A percentile compares a stretch with the other conserved stretches of the same genome.
phyloP scores from a whole-genome alignment of 176 grass and related monocot genomes.

The Aegilops bicornis region DNA sequence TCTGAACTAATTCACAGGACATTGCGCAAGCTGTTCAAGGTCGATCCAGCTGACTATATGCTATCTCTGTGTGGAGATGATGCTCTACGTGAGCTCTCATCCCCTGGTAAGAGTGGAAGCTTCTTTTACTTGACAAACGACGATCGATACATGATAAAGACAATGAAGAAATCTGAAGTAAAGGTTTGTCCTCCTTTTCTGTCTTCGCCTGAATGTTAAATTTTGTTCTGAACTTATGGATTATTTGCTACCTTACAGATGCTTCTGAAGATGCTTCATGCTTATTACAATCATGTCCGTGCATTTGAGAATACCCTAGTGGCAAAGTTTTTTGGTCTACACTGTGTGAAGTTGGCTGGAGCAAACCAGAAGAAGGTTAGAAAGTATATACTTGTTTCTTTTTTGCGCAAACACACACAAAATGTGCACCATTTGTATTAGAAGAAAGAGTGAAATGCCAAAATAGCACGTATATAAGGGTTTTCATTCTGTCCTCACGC shows the following conservation, averaged over 20 bases:
- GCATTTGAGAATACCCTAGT: constrained; percentile 77
- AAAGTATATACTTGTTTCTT: constrained; percentile 13
- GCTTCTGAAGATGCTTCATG: constrained; percentile 87
- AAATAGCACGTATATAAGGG: neutral
- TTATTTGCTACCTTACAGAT: constrained; percentile 50
- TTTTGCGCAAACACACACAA: neutral
- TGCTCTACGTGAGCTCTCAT: constrained; percentile 84
- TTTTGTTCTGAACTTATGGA: constrained; percentile 14
- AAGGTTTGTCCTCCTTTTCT: constrained; percentile 48
- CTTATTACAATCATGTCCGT: constrained; percentile 86
- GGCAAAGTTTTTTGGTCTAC: constrained; percentile 88
- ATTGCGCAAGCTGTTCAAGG: constrained; percentile 83
- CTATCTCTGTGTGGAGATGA: constrained; percentile 86
- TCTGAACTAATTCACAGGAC: constrained; percentile 51
- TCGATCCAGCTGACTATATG: constrained; percentile 96
- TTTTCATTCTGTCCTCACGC: neutral
- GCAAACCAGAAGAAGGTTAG: constrained; percentile 80
- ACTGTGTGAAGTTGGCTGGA: constrained; percentile 84
- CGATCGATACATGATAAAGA: constrained; percentile 91
- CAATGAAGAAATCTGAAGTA: constrained; percentile 94
- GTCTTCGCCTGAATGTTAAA: neutral
- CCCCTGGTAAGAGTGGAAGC: constrained; percentile 91
- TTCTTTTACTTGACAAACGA: constrained; percentile 96
- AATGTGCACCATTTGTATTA: neutral
- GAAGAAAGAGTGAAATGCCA: neutral